These are phyloP conservation scores for Aspergillus sergii DNA, from an alignment of 2,329 filamentous ascomycete species.

Conservation along the genomic window DNA sequence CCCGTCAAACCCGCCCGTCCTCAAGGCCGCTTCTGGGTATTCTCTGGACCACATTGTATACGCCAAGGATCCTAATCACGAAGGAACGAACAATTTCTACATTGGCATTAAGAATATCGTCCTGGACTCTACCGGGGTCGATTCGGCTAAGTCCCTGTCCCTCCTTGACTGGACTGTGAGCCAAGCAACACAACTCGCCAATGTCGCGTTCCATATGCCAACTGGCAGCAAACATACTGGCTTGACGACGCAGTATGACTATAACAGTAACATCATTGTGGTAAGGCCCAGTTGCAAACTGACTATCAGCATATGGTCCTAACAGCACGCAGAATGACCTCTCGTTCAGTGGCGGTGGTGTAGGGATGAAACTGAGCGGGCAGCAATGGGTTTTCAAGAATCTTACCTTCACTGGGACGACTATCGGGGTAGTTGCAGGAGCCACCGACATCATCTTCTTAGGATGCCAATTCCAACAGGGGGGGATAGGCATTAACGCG, in stretches of 20 bases:
- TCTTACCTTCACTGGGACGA: constrained; percentile 63
- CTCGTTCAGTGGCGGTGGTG: constrained; percentile 30
- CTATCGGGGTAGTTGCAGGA: constrained; percentile 52
- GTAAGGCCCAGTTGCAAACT: constrained; percentile 23
- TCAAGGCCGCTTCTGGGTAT: constrained; percentile 57
- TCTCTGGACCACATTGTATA: constrained; percentile 59
- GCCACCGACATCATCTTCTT: constrained; percentile 31
- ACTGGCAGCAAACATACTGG: constrained; percentile 36
- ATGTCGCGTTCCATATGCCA: constrained; percentile 43
- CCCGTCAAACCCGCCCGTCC: constrained; percentile 48
- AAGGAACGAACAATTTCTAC: constrained; percentile 39
- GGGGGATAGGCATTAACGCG: constrained; percentile 29
- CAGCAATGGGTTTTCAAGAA: constrained; percentile 48
- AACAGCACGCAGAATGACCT: constrained; percentile 25
- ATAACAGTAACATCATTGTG: constrained; percentile 30
- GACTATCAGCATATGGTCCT: not conserved
- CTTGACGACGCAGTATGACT: constrained; percentile 34
- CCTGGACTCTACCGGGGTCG: constrained; percentile 38
- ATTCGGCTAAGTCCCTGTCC: constrained; percentile 29
- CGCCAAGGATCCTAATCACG: constrained; percentile 41
- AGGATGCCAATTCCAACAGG: constrained; percentile 27
- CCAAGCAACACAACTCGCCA: constrained; percentile 43
- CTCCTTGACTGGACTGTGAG: constrained; percentile 44
- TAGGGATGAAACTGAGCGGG: constrained; percentile 35
- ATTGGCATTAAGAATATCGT: constrained; percentile 43